Conservation (phyloP, 768 basidiomycete species). For the Gautieria morchelliformis region DNA sequence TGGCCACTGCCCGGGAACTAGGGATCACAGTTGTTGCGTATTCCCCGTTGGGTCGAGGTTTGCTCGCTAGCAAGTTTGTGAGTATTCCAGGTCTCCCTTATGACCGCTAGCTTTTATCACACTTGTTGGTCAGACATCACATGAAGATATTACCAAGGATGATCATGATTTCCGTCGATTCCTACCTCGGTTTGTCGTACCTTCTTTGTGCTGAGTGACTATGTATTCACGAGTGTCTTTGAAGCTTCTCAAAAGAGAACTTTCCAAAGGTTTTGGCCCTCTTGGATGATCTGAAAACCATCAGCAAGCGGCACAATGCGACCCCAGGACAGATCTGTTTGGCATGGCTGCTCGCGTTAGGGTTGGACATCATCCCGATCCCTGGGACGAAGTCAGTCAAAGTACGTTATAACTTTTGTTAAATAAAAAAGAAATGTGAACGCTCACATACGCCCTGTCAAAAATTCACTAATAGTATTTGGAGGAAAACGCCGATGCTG, state of each 20-base stretch:
- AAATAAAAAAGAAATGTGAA: background rate
- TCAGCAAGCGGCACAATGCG: conserved; percentile 28
- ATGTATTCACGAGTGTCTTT: too few species aligned
- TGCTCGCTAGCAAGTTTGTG: conserved; percentile 38
- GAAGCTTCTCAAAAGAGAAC: conserved; percentile 17
- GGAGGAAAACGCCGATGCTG: conserved; percentile 34
- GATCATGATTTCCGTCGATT: conserved; percentile 19
- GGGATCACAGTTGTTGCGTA: conserved; percentile 42
- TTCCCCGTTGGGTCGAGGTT: conserved; percentile 41
- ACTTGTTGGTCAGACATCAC: conserved; percentile 22
- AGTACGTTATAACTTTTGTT: background rate
- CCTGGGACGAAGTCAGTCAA: conserved; percentile 34
- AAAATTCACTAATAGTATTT: conserved; percentile 23
- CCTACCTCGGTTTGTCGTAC: background rate
- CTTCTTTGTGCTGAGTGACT: conserved; percentile 5
- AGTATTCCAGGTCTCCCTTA: conserved; percentile 10
- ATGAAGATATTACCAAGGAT: conserved; percentile 28
- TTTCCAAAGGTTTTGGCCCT: conserved; percentile 19
- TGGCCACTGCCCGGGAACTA: conserved; percentile 39
- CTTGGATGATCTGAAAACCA: conserved; percentile 26
- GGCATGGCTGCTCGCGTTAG: conserved; percentile 40
- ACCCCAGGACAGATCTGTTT: conserved; percentile 39
- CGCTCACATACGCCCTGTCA: background rate
- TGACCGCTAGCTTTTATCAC: background rate
- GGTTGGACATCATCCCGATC: conserved; percentile 36